Percentiles rank a stretch among this genome's conserved stretches.
phyloP scores from a whole-genome alignment of 1,284 basidiomycete species.

The Cryptococcus sp. region DNA sequence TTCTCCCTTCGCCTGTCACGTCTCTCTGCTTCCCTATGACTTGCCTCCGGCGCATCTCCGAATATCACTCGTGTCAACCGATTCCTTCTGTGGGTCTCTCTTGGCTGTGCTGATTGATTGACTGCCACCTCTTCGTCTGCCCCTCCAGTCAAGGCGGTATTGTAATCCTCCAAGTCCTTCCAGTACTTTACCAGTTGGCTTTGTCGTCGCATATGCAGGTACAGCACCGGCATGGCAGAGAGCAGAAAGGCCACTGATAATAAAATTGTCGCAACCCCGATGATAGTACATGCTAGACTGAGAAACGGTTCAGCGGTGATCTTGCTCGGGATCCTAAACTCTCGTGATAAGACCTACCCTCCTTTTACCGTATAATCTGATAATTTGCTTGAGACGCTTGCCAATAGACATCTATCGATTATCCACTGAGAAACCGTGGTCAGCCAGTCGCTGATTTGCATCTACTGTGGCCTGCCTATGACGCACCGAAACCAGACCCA shows the following conservation, averaged over 20 bases:
- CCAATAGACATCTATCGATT: constrained; percentile 21
- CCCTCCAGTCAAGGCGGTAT: constrained; percentile 8
- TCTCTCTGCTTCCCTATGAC: no score
- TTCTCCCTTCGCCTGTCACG: no score
- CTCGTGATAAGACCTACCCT: constrained; percentile 13
- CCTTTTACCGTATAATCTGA: constrained; percentile 10
- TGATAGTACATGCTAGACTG: constrained; percentile 19
- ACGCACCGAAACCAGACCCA: constrained; percentile 24
- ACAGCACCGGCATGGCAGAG: constrained; percentile 23
- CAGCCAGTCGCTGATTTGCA: neutral
- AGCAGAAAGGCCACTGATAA: constrained; percentile 16
- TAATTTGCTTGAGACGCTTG: constrained; percentile 12
- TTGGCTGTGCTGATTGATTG: no score
- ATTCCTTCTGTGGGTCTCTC: neutral
- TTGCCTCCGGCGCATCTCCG: neutral
- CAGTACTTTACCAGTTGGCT: constrained; percentile 14
- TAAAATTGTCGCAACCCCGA: constrained; percentile 16
- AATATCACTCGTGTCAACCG: neutral
- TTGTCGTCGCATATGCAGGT: constrained; percentile 23
- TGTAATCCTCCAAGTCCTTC: constrained; percentile 18
- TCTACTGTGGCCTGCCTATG: neutral
- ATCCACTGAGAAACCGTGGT: constrained; percentile 20
- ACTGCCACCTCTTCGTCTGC: no score
- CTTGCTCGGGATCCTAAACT: neutral
- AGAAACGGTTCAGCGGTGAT: neutral